Percentiles rank a stretch among this genome's conserved stretches.
Evolutionary conservation across 2,329 filamentous ascomycete genomes (phyloP).

Genomic region (Neophaeococcomyces aloes): DNA sequence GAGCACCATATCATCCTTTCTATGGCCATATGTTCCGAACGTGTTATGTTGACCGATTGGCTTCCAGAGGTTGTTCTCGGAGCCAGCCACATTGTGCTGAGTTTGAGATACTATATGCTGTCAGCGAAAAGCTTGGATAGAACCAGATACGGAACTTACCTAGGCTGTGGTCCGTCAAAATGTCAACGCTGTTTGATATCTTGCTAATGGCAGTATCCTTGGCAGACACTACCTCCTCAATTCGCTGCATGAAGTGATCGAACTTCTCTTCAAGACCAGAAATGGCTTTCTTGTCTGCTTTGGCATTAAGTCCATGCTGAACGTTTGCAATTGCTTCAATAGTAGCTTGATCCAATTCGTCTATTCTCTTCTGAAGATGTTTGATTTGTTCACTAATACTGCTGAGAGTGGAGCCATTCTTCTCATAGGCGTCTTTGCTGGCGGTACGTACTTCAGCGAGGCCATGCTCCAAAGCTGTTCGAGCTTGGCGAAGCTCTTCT

Average conservation of each 20-base stretch:
- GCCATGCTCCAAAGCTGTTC: background rate
- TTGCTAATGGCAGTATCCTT: background rate
- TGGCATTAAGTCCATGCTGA: background rate
- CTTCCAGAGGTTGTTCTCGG: no score
- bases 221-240: background rate
- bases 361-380: background rate
- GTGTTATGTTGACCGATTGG: no score
- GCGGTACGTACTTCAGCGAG: background rate
- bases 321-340: background rate
- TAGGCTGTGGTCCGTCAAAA: background rate
- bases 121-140: background rate
- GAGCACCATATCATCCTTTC: no score
- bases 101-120: no score
- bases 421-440: background rate
- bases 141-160: background rate
- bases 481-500: background rate
- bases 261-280: background rate
- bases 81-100: no score
- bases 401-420: background rate
- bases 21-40: no score
- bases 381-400: background rate
- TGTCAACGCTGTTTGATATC: background rate
- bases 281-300: background rate
- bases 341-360: background rate
- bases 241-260: background rate